These are phyloP conservation scores for Pholiota microspora DNA, from an alignment of 768 basidiomycete genomes.

Conservation along the genomic window DNA sequence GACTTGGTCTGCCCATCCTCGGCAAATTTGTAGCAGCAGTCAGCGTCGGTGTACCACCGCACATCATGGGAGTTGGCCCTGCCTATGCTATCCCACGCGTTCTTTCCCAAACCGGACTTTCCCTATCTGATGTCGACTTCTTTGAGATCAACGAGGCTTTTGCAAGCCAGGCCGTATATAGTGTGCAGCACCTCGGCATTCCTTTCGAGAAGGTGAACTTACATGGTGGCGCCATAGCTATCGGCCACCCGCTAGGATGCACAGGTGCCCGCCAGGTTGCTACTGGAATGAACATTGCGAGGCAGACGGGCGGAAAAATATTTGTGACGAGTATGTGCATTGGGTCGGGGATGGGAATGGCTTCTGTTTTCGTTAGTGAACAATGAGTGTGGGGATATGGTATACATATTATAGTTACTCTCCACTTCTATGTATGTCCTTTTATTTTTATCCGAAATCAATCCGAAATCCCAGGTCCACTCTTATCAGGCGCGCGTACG, in stretches of 20 bases:
- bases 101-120: slow-evolving; percentile 64
- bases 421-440: no score
- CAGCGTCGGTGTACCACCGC: slow-evolving; percentile 79
- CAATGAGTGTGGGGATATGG: no score
- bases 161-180: slow-evolving; percentile 79
- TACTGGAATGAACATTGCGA: slow-evolving; percentile 79
- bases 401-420: no score
- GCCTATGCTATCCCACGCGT: slow-evolving; percentile 82
- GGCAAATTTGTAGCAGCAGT: slow-evolving; percentile 79
- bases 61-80: slow-evolving; percentile 91
- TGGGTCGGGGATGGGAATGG: slow-evolving; percentile 90
- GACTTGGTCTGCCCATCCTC: slow-evolving; percentile 77
- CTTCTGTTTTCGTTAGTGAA: slow-evolving; percentile 82
- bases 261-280: slow-evolving; percentile 89
- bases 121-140: slow-evolving; percentile 76
- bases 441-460: no score
- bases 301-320: slow-evolving; percentile 69
- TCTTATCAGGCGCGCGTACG: no score
- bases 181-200: slow-evolving; percentile 65
- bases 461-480: no score
- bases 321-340: slow-evolving; percentile 94
- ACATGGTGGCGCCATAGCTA: slow-evolving; percentile 85
- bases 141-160: slow-evolving; percentile 94
- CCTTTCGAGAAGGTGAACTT: slow-evolving; percentile 80
- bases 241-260: slow-evolving; percentile 86